phyloP scores from a whole-genome alignment of 768 basidiomycete species.

The Gymnopilus dilepis region DNA sequence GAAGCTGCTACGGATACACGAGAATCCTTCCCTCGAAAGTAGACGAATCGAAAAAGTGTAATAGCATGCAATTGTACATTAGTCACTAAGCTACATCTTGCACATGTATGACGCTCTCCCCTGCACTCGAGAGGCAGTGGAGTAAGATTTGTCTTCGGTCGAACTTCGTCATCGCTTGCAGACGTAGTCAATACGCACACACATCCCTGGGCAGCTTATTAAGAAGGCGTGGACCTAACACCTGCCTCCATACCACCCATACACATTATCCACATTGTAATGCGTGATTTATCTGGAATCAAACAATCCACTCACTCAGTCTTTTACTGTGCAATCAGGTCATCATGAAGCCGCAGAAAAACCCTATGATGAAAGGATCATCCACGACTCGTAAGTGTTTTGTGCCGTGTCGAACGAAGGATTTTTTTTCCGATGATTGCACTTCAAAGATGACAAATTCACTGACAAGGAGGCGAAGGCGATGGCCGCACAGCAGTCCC shows the following conservation, averaged over 20 bases:
- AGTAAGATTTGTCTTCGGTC: too few species aligned
- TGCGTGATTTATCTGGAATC: too few species aligned
- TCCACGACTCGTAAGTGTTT: background rate
- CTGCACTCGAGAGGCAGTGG: too few species aligned
- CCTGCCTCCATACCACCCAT: too few species aligned
- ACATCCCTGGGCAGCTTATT: too few species aligned
- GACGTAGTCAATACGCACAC: too few species aligned
- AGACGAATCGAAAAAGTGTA: background rate
- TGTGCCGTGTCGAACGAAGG: background rate
- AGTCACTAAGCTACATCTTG: too few species aligned
- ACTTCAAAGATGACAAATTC: slow-evolving; percentile 1
- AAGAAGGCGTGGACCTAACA: too few species aligned
- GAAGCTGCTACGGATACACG: background rate
- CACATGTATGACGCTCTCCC: too few species aligned
- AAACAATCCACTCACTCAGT: too few species aligned
- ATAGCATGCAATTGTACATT: background rate
- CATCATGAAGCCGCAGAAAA: background rate
- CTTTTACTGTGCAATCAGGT: background rate
- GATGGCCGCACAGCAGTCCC: background rate
- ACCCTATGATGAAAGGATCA: background rate
- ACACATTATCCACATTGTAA: too few species aligned
- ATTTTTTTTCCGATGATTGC: background rate
- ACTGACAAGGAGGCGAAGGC: background rate
- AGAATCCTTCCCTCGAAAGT: background rate
- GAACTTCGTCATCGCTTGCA: too few species aligned